phyloP scores from a whole-genome alignment of 768 basidiomycete species.

The Calocybe cyanea region DNA sequence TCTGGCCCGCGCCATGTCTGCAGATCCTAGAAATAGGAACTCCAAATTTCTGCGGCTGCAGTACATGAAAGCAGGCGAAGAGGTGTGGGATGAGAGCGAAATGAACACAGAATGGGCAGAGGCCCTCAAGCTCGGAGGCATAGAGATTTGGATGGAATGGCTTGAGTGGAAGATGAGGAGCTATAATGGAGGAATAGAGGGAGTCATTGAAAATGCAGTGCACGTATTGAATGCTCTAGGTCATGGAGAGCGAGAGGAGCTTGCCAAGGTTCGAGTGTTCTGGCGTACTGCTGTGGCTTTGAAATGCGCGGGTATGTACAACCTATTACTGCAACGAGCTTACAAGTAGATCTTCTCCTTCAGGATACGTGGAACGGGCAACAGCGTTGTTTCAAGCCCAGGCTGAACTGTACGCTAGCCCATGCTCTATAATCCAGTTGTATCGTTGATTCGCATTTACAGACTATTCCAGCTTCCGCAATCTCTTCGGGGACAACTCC shows the following conservation, averaged over 20 bases:
- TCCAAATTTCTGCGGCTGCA: constrained; percentile 54
- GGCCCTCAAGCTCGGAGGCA: constrained; percentile 48
- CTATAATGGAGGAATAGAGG: constrained; percentile 44
- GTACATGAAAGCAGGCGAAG: constrained; percentile 70
- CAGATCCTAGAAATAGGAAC: constrained; percentile 45
- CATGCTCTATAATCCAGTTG: neutral
- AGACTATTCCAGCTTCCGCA: constrained; percentile 61
- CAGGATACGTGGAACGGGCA: constrained; percentile 73
- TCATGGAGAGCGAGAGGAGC: constrained; percentile 39
- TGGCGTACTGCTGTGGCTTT: constrained; percentile 68
- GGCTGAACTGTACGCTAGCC: constrained; percentile 64
- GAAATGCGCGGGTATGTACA: constrained; percentile 57
- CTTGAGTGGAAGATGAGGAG: constrained; percentile 67
- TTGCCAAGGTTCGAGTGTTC: constrained; percentile 55
- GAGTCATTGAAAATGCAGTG: constrained; percentile 47
- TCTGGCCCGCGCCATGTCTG: constrained; percentile 57
- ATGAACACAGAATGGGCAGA: constrained; percentile 66
- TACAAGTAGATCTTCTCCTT: constrained; percentile 5
- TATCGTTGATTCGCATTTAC: constrained; percentile 6
- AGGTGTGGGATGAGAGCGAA: constrained; percentile 60
- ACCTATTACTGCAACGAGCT: constrained; percentile 3
- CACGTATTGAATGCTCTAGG: constrained; percentile 43
- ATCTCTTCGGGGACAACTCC: constrained; percentile 35
- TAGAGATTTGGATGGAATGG: constrained; percentile 76
- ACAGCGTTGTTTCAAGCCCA: constrained; percentile 81